Conservation (phyloP, 345 rosid species). For the Luvunga scandens region DNA sequence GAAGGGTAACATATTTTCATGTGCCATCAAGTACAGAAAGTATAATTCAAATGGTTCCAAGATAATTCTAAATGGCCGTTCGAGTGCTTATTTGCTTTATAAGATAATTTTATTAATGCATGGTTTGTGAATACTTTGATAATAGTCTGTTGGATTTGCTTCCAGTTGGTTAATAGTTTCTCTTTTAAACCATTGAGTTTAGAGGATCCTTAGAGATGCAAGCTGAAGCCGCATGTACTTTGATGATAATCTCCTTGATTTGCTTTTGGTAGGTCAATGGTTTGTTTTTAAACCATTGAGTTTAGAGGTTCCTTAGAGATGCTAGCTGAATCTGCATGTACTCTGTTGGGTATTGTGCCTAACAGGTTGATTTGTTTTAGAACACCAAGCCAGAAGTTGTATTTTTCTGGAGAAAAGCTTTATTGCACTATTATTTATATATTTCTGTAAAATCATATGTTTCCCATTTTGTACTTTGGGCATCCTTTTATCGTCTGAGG, state of each 20-base stretch:
- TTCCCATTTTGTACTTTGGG: not conserved
- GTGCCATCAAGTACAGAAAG: not conserved
- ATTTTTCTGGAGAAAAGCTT: not conserved
- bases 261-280: not conserved
- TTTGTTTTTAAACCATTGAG: not conserved
- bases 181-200: not conserved
- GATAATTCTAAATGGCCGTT: not conserved
- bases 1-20: not conserved
- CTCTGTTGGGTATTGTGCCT: not conserved
- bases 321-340: not conserved
- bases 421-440: not conserved
- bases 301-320: not conserved
- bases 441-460: not conserved
- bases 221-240: not conserved
- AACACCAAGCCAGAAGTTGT: not conserved
- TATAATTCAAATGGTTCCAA: not conserved
- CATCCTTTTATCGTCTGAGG: not conserved
- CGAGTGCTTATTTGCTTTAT: not conserved
- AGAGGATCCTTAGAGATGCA: not conserved
- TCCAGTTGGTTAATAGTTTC: not conserved
- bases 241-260: not conserved
- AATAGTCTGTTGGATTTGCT: slow-evolving; percentile 1
- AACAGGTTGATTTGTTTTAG: not conserved
- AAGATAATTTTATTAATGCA: not conserved
- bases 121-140: not conserved